A percentile compares a stretch with the other conserved stretches of the same genome.
Evolutionary conservation across 495 filamentous ascomycete genomes (phyloP).

Genomic region (Tuber aestivum): DNA sequence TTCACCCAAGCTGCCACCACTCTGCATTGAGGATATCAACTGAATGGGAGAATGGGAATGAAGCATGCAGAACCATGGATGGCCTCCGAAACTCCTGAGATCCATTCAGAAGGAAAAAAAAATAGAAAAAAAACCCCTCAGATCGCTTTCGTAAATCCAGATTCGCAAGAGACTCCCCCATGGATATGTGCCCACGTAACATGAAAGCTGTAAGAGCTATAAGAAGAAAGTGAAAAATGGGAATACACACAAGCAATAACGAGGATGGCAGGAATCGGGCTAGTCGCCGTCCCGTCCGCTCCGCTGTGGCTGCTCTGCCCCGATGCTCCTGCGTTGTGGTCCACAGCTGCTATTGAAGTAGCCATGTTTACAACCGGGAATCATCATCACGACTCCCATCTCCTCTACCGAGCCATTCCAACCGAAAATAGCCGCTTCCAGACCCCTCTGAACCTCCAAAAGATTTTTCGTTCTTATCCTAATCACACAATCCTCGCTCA

Average conservation of each 20-base stretch:
- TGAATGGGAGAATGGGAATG: not conserved
- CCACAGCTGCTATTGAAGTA: not conserved
- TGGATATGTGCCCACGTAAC: conserved; percentile 4
- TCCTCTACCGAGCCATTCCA: not conserved
- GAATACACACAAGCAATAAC: not conserved
- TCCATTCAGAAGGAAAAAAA: not conserved
- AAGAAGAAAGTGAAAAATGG: not conserved
- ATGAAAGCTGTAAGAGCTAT: not conserved
- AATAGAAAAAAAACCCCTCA: not conserved
- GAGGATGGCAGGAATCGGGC: not conserved
- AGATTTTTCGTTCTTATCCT: not conserved
- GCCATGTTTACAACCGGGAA: not conserved
- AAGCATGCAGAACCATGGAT: not conserved
- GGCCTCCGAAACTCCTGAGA: not conserved
- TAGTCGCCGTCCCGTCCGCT: not conserved
- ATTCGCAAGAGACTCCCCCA: not conserved
- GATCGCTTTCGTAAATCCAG: not conserved
- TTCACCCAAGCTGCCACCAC: not conserved
- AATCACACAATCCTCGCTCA: not conserved
- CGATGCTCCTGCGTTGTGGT: not conserved
- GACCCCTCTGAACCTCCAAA: not conserved
- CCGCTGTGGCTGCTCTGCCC: not conserved
- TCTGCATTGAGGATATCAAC: not conserved
- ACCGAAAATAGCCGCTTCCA: not conserved
- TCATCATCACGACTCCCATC: not conserved